Evolutionary conservation across 352 stramenopile genomes (phyloP).

Genomic region (Phytopythium boreale): DNA sequence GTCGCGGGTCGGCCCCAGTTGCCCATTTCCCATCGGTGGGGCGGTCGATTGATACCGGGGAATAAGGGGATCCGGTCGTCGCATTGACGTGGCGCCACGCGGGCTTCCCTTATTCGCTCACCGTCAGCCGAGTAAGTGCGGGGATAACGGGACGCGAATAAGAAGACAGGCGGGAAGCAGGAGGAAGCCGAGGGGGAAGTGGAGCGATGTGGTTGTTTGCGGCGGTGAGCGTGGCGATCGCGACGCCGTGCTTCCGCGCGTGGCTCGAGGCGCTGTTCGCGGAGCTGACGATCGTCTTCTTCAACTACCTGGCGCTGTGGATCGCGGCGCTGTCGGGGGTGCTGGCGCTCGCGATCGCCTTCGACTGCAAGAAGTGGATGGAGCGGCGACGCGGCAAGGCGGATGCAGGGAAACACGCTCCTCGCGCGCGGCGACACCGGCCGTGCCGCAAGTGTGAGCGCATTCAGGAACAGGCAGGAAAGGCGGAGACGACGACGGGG

Average conservation of each 20-base stretch:
- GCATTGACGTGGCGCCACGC: too few species aligned
- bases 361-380: conserved; percentile 23
- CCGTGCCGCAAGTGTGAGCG: conserved; percentile 11
- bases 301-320: conserved; percentile 45
- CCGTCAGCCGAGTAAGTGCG: too few species aligned
- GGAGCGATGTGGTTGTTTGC: conserved; percentile 55
- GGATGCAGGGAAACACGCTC: background rate
- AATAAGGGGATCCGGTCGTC: too few species aligned
- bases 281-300: conserved; percentile 60
- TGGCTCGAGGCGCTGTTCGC: conserved; percentile 60
- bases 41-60: too few species aligned
- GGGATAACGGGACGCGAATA: too few species aligned
- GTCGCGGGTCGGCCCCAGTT: too few species aligned
- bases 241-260: conserved; percentile 46
- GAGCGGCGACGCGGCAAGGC: background rate
- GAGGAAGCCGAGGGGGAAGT: background rate
- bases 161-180: too few species aligned
- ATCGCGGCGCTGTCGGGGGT: conserved; percentile 18
- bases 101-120: too few species aligned
- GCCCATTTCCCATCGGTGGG: too few species aligned
- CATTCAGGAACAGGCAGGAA: background rate
- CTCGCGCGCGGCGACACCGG: background rate
- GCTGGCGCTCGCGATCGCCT: conserved; percentile 29
- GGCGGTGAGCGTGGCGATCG: conserved; percentile 49
- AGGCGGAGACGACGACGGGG: conserved; percentile 1